These are phyloP conservation scores for Alternaria sp. DNA, from an alignment of 2,329 filamentous ascomycete species.

Conservation along the genomic window DNA sequence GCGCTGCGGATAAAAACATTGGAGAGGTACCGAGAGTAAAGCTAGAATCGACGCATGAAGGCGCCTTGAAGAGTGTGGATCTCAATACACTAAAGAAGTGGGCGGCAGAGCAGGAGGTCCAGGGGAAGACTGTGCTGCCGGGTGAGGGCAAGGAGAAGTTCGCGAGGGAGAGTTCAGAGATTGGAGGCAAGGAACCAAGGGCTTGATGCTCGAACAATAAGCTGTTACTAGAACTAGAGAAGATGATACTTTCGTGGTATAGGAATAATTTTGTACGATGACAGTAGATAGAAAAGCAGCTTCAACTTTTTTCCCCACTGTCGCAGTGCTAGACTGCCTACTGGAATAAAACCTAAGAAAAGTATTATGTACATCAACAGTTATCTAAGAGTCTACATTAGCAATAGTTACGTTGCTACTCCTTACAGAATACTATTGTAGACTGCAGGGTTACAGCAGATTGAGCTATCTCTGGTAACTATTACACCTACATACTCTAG, in stretches of 20 bases:
- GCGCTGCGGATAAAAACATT: slow-evolving; percentile 40
- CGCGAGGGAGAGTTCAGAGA: slow-evolving; percentile 29
- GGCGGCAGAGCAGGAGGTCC: slow-evolving; percentile 50
- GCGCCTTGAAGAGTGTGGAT: slow-evolving; percentile 57
- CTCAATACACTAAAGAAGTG: slow-evolving; percentile 59
- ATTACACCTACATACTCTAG: rapidly evolving
- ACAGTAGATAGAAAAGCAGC: too few relatives aligned
- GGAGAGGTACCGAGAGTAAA: slow-evolving; percentile 53
- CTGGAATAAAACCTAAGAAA: too few relatives aligned
- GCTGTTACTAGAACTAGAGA: neutral
- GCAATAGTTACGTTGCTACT: too few relatives aligned
- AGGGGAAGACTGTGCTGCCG: slow-evolving; percentile 15
- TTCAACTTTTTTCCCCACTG: too few relatives aligned
- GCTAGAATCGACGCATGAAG: slow-evolving; percentile 61
- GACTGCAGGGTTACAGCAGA: too few relatives aligned
- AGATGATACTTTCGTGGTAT: neutral
- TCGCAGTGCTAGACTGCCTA: too few relatives aligned
- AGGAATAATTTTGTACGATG: too few relatives aligned
- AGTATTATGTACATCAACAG: too few relatives aligned
- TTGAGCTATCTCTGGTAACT: too few relatives aligned
- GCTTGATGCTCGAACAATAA: slow-evolving; percentile 8
- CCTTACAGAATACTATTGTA: too few relatives aligned
- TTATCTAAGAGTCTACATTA: too few relatives aligned
- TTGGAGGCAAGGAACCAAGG: slow-evolving; percentile 39
- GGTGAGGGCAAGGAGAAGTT: slow-evolving; percentile 16